Evolutionary conservation across 352 stramenopile genomes (phyloP).

Genomic region (Phytophthora pini): DNA sequence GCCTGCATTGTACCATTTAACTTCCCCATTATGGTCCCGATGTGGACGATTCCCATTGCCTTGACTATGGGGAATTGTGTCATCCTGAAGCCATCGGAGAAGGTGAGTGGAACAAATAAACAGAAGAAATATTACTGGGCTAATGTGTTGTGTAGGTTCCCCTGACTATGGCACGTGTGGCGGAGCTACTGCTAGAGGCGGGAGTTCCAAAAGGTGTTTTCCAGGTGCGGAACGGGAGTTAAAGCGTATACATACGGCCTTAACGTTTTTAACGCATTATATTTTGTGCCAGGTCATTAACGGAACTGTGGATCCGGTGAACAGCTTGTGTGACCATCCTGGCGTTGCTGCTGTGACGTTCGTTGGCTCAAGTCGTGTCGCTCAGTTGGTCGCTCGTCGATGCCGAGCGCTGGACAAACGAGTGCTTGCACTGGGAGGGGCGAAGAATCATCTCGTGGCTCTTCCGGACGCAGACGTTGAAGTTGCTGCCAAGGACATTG

Average conservation of each 20-base stretch:
- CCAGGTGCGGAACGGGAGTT: slow-evolving; percentile 49
- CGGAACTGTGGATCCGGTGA: slow-evolving; percentile 90
- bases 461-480: slow-evolving; percentile 94
- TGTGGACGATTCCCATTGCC: slow-evolving; percentile 98
- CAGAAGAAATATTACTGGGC: not conserved
- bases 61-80: slow-evolving; percentile 97
- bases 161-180: slow-evolving; percentile 92
- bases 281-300: slow-evolving; percentile 90
- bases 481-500: slow-evolving; percentile 93
- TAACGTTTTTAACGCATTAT: not conserved
- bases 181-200: slow-evolving; percentile 89
- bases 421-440: slow-evolving; percentile 95
- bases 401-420: slow-evolving; percentile 94
- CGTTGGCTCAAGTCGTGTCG: slow-evolving; percentile 94
- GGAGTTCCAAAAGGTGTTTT: slow-evolving; percentile 96
- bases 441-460: slow-evolving; percentile 98
- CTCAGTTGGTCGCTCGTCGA: slow-evolving; percentile 92
- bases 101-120: slow-evolving; percentile 56
- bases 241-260: not conserved
- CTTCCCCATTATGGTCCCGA: slow-evolving; percentile 98
- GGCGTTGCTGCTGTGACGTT: slow-evolving; percentile 94
- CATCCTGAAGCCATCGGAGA: slow-evolving; percentile 98
- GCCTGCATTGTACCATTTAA: slow-evolving; percentile 97
- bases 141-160: slow-evolving; percentile 60
- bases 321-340: slow-evolving; percentile 93